Base-by-base conservation (phyloP, 306 rosid genomes). In the Malus sylvestris region DNA sequence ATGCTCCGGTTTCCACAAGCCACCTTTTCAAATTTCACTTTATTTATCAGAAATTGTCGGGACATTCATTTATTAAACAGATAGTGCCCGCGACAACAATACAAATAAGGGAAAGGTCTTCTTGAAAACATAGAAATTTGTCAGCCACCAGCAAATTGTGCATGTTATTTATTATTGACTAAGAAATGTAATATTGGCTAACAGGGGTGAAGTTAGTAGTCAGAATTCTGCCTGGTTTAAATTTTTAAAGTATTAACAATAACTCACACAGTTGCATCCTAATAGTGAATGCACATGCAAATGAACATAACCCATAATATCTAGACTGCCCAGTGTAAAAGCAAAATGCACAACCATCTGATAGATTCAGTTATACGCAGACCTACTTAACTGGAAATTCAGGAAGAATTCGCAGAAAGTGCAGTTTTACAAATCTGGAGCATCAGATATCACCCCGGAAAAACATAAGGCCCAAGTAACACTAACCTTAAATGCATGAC, bases 401-500 rank as follows among this genome's bases (percentile, higher is more conserved):
- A 20, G 44, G 27, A 59, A 59, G 32, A 73, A 72, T 25, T 59
- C 1, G 38, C 7, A 59, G 16, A 14, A 66, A 58, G 42, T 10
- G 60, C 53, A 49, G 27, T 58, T 77, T 59, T 22, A 59, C 58
- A 75, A 53, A 87, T 51, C 76, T 59, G 72, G 40, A 79, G 63
- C 62, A 80, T 67, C 72, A 76, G 46, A 60, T 18, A 10, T 25
- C 18, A 45, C 61, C 53, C 68, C 72, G 30, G 45, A 32, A 70
- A 66, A 61, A 23, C 11, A 11, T 69, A 66, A 29, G 49, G 65
- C 8, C 64, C 14, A 12, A n/a, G 30, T 79, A 77, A 73, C 20
- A 72, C 84, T 85, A 68, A 95, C 99, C 98, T 85, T 89, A 78
- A 88, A 92, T 44, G 98, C 72, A 88, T 92, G 96, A 33, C 98